Percentiles rank a stretch among this genome's conserved stretches.
phyloP scores from a whole-genome alignment of 495 filamentous ascomycete genomes.

The Xylaria palmicola region DNA sequence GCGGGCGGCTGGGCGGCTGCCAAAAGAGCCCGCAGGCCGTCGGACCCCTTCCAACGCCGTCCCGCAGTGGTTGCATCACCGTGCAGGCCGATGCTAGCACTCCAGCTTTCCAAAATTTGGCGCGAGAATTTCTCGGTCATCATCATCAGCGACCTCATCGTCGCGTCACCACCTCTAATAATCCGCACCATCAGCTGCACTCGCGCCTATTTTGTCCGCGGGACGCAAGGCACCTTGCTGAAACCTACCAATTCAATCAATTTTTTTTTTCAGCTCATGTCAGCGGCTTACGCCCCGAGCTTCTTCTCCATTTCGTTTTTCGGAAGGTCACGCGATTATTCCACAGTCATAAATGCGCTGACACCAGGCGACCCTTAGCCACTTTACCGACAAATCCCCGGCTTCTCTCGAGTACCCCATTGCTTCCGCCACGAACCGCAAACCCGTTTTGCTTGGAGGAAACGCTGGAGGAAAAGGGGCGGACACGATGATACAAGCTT shows the following conservation, averaged over 20 bases:
- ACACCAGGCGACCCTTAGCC: background rate
- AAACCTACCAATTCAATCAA: background rate
- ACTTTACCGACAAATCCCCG: background rate
- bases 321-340: background rate
- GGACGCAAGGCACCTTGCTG: background rate
- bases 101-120: constrained; percentile 12
- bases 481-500: constrained; percentile 22
- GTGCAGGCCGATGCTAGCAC: constrained; percentile 21
- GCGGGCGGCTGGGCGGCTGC: background rate
- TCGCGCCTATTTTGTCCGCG: too few relatives aligned
- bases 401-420: background rate
- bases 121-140: constrained; percentile 16
- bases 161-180: constrained; percentile 13
- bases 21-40: background rate
- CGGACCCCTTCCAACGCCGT: constrained; percentile 1
- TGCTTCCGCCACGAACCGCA: background rate
- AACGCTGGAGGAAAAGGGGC: constrained; percentile 3
- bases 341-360: background rate
- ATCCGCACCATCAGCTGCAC: background rate
- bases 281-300: background rate
- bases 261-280: background rate
- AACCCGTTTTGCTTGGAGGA: background rate
- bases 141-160: constrained; percentile 20
- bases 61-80: constrained; percentile 25
- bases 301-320: background rate